Evolutionary conservation across 805 yeast species (phyloP).

Genomic region (Hanseniaspora lindneri): DNA sequence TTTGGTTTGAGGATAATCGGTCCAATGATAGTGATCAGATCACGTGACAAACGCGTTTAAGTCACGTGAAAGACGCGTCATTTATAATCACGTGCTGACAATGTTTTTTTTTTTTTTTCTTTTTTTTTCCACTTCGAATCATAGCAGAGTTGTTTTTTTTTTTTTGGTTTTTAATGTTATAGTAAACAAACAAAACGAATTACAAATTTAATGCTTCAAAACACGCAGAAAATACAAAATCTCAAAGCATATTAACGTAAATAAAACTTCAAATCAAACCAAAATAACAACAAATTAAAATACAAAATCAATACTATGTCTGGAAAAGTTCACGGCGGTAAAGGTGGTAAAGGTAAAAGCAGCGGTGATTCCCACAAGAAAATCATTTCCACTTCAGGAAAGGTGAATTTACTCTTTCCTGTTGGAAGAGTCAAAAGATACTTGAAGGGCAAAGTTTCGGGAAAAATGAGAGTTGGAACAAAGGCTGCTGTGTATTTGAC

Average conservation of each 20-base stretch:
- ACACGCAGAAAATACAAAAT: no score
- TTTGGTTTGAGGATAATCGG: no score
- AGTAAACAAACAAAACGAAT: no score
- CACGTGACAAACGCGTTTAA: no score
- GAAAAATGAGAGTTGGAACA: constrained; percentile 76
- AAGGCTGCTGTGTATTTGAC: constrained; percentile 93
- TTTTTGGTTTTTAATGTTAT: background rate
- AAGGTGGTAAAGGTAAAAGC: constrained; percentile 67
- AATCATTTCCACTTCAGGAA: constrained; percentile 79
- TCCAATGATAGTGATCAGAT: no score
- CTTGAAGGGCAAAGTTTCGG: constrained; percentile 80
- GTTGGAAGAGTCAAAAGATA: constrained; percentile 98
- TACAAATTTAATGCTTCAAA: no score
- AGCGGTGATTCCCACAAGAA: constrained; percentile 47
- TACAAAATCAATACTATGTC: constrained; percentile 43
- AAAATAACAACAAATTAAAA: background rate
- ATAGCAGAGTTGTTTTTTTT: background rate
- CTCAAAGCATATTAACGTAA: no score
- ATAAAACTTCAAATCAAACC: no score
- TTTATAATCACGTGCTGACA: no score
- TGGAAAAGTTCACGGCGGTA: constrained; percentile 94
- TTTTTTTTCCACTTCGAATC: background rate
- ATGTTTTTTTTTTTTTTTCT: no score
- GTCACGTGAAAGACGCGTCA: no score
- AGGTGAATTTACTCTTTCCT: constrained; percentile 93